Base-by-base conservation (phyloP, 768 basidiomycete species). In the Termitomyces sp. region DNA sequence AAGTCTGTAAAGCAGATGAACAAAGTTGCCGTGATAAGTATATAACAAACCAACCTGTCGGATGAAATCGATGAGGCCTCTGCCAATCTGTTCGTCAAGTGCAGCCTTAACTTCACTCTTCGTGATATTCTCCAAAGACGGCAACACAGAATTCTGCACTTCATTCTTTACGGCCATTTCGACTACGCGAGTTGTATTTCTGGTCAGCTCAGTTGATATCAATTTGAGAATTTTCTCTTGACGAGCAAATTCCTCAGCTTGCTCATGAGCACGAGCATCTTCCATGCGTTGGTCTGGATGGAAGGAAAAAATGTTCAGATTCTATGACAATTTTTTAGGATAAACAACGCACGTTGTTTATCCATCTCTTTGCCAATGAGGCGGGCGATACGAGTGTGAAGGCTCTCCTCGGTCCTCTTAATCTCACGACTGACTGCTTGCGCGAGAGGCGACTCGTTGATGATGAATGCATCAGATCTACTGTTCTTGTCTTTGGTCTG, bases 201-300 rank as follows among this genome's bases (percentile, higher is more conserved):
- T 85, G 9, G 88, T 92, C 51, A 94, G 77, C 70, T 92, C 90
- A 1, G 83, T 89, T 24, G 91, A 93, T 63, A 94, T 92, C 54
- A 94, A 75, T 73, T 93, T 93, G 65, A 94, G 75, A 59, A 94
- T 90, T 70, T 89, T 92, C 73, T 94, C 92, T 71, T 94, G 91
- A 14, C 92, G 84, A 39, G 84, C 77, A 60, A 91, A 90, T 66
- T 93, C 91, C 60, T 88, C 88, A 10, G 84, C 79, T 66, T 91
- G 89, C 61, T 92, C 90, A 57, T 84, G 82, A 26, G 78, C 80
- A 59, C 90, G 86, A 50, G 85, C 84, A 44, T 93, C 92, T 65
- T 94, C 92, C 62, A 93, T 75, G 43, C 90, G 88, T 81, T 86
- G 84, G 66, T 93, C 92, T 94, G 67, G 26, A 63, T 48, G 49